These are phyloP conservation scores for Orbilia ellipsospora DNA, from an alignment of 2,329 filamentous ascomycete species.

Conservation along the genomic window DNA sequence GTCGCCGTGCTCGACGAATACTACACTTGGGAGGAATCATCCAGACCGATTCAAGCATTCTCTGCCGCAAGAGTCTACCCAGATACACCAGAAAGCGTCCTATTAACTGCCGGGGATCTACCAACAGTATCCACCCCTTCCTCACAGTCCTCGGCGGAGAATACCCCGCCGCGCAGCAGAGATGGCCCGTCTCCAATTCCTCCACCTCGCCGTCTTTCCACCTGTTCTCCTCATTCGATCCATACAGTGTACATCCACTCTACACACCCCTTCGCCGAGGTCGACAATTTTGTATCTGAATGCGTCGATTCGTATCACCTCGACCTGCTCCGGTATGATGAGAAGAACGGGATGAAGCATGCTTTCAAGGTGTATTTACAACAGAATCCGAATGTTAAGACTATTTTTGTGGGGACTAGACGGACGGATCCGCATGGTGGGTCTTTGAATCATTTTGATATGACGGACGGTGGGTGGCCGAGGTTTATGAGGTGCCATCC, in stretches of 20 bases:
- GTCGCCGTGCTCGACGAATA: slow-evolving; percentile 71
- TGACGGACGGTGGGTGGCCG: slow-evolving; percentile 90
- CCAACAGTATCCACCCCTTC: slow-evolving; percentile 60
- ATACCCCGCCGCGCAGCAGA: slow-evolving; percentile 43
- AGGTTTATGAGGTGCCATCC: slow-evolving; percentile 92
- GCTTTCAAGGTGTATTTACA: slow-evolving; percentile 81
- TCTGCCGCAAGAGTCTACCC: slow-evolving; percentile 36
- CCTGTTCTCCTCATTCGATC: slow-evolving; percentile 66
- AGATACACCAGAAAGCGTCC: slow-evolving; percentile 25
- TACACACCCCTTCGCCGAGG: slow-evolving; percentile 82
- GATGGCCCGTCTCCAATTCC: slow-evolving; percentile 36
- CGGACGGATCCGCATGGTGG: slow-evolving; percentile 92
- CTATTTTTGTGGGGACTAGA: slow-evolving; percentile 87
- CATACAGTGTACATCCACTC: slow-evolving; percentile 92
- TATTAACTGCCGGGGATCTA: slow-evolving; percentile 31
- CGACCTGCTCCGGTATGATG: slow-evolving; percentile 76
- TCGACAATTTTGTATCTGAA: slow-evolving; percentile 81
- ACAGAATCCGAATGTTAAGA: slow-evolving; percentile 73
- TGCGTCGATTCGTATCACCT: slow-evolving; percentile 78
- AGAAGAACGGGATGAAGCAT: slow-evolving; percentile 76
- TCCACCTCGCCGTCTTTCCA: slow-evolving; percentile 51
- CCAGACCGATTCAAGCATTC: slow-evolving; percentile 59
- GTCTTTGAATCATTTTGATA: slow-evolving; percentile 81
- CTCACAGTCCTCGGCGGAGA: slow-evolving; percentile 57
- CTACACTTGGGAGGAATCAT: slow-evolving; percentile 61